phyloP scores from a whole-genome alignment of 2,329 filamentous ascomycete species.

The Xylaria sp. region DNA sequence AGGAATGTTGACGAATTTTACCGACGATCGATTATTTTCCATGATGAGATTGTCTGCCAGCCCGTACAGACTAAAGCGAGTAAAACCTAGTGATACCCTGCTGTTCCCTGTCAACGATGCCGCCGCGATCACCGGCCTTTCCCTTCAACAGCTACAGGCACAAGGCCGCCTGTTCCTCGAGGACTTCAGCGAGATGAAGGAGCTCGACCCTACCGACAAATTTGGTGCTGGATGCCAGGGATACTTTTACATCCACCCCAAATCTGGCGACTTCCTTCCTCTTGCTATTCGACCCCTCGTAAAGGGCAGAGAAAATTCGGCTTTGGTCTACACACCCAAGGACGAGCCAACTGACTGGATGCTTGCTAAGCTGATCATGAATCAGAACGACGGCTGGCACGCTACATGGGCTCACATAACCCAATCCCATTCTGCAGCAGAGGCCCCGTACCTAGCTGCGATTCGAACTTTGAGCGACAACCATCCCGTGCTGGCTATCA shows the following conservation, averaged over 20 bases:
- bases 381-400: slow-evolving; percentile 59
- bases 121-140: slow-evolving; percentile 48
- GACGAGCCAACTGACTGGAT: slow-evolving; percentile 60
- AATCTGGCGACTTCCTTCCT: slow-evolving; percentile 57
- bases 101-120: slow-evolving; percentile 53
- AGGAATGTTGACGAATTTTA: slow-evolving; percentile 57
- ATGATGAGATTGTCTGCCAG: slow-evolving; percentile 59
- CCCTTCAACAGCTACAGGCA: slow-evolving; percentile 48
- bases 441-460: slow-evolving; percentile 58
- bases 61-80: slow-evolving; percentile 53
- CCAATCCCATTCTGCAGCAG: slow-evolving; percentile 55
- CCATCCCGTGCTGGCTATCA: slow-evolving; percentile 56
- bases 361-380: slow-evolving; percentile 61
- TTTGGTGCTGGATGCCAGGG: slow-evolving; percentile 57
- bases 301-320: slow-evolving; percentile 44
- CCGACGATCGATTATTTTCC: slow-evolving; percentile 58
- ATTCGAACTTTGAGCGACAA: slow-evolving; percentile 57
- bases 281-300: slow-evolving; percentile 60
- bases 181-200: slow-evolving; percentile 54
- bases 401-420: slow-evolving; percentile 57
- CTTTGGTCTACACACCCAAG: slow-evolving; percentile 58
- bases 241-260: slow-evolving; percentile 58
- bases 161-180: slow-evolving; percentile 56
- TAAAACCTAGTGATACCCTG: slow-evolving; percentile 49
- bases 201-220: slow-evolving; percentile 38